Conservation (phyloP, 169 alveolate species). For the Plasmodium vivax region DNA sequence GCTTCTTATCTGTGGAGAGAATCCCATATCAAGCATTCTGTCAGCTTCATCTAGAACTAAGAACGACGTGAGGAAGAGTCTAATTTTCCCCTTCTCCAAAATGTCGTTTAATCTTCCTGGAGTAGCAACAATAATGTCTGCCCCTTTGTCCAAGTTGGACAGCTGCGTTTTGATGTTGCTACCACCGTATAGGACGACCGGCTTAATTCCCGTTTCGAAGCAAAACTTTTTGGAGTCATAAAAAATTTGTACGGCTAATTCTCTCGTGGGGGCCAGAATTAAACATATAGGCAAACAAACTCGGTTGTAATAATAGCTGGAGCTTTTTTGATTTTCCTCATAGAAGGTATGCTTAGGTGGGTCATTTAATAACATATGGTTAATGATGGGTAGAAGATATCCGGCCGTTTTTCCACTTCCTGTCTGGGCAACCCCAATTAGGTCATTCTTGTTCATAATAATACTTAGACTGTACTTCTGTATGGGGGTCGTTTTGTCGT, state of each 20-base stretch:
- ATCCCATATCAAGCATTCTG: constrained; percentile 96
- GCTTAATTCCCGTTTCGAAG: constrained; percentile 92
- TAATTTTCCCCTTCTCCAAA: constrained; percentile 85
- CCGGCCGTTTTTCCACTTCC: constrained; percentile 99
- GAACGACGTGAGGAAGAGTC: constrained; percentile 85
- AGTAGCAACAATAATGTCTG: constrained; percentile 96
- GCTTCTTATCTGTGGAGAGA: constrained; percentile 92
- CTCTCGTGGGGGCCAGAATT: constrained; percentile 98
- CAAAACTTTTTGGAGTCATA: constrained; percentile 93
- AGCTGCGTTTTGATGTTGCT: constrained; percentile 90
- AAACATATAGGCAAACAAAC: constrained; percentile 83
- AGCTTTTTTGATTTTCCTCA: constrained; percentile 30
- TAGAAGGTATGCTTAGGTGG: constrained; percentile 83
- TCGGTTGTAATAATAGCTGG: constrained; percentile 68
- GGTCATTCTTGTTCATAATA: constrained; percentile 92
- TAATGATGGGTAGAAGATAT: constrained; percentile 95
- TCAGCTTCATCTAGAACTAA: constrained; percentile 96
- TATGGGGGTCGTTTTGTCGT: constrained; percentile 95
- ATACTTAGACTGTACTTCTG: constrained; percentile 96
- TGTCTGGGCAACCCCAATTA: constrained; percentile 98
- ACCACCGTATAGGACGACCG: constrained; percentile 95
- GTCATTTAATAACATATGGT: constrained; percentile 89
- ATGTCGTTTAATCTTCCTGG: constrained; percentile 97
- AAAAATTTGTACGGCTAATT: constrained; percentile 95
- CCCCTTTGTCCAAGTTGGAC: constrained; percentile 93